Evolutionary conservation across 1,284 basidiomycete species (phyloP), one percentile per base, ranked within the genome.

Genomic region (Tranzscheliella williamsii): DNA sequence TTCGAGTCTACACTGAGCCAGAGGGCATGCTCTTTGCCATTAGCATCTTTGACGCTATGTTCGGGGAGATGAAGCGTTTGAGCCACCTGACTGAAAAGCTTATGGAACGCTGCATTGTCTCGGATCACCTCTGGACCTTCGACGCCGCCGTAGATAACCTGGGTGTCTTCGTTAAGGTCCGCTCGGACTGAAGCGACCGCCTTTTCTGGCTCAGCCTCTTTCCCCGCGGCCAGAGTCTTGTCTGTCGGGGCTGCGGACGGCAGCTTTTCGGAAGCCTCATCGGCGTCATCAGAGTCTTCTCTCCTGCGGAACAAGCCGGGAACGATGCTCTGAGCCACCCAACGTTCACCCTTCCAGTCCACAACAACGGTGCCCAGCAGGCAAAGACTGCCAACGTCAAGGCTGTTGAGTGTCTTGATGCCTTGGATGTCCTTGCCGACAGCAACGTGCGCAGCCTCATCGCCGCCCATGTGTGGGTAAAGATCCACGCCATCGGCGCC

Each of bases 161-260:
- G 70, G 18, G 70, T 83, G 38, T 80, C 78, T 24, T 77, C 55
- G 38, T 73, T 66, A 35, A 73, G 67, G 56, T 73, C 67, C 26
- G 67, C 63, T 51, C 73, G 71, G 40, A 81, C 72, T 39, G 87
- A 86, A 80, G 88, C 85, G 47, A 87, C 87, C 61, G 88, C 86
- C 81, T 86, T 86, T 86, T 86, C 23, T 29, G 27, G 27, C 11
- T 29, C 27, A 38, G 57, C 45, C 29, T 61, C 48, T 5, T 9
- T 33, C 18, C 51, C 48, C 11, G 47, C 57, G 7, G 48, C 49
- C 20, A 49, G 62, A 15, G 64, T 51, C 24, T 67, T 62, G 30
- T 52, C 65, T 8, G 49, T 64, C 21, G 66, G 66, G 16, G 39
- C 40, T 32, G 34, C 34, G n/a, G n/a, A n/a, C n/a, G n/a, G n/a